These are phyloP conservation scores for Macaranga tanarius DNA, from an alignment of 441 rosid genomes.

Conservation along the genomic window DNA sequence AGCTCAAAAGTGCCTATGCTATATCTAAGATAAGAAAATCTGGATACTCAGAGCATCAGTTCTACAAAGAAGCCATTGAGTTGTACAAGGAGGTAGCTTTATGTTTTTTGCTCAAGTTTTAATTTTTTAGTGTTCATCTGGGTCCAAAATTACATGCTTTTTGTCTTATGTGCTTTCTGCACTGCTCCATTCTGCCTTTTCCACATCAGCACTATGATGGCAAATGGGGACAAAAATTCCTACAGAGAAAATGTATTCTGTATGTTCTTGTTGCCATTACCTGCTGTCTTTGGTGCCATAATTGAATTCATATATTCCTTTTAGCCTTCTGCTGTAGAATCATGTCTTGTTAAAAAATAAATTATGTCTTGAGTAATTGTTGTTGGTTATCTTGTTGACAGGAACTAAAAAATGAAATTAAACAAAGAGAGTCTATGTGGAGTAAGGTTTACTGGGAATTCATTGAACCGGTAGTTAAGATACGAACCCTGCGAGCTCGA, in stretches of 20 bases:
- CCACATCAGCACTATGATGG: conserved; percentile 71
- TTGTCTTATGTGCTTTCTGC: conserved; percentile 9
- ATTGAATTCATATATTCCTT: not conserved
- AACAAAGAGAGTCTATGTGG: conserved; percentile 78
- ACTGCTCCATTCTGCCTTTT: conserved; percentile 14
- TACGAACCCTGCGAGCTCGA: conserved; percentile 89
- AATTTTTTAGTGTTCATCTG: not conserved
- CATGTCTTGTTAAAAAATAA: not conserved
- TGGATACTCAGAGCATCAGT: conserved; percentile 71
- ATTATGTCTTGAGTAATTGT: conserved; percentile 13
- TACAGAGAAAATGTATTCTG: conserved; percentile 89
- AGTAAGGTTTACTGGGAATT: conserved; percentile 75
- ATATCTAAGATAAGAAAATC: conserved; percentile 76
- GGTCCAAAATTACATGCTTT: not conserved
- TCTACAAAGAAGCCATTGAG: conserved; percentile 72
- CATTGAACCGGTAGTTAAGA: conserved; percentile 74
- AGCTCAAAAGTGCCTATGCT: conserved; percentile 89
- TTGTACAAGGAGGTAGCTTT: conserved; percentile 70
- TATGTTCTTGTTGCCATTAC: conserved; percentile 43
- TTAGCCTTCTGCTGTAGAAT: conserved; percentile 2
- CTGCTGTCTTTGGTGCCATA: conserved; percentile 8
- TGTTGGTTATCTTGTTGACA: conserved; percentile 29
- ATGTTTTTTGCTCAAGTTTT: not conserved
- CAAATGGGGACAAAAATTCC: conserved; percentile 76
- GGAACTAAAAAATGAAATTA: conserved; percentile 86